Conservation (phyloP, 371 early-diverging fungal genomes). For the Mortierella sp. region DNA sequence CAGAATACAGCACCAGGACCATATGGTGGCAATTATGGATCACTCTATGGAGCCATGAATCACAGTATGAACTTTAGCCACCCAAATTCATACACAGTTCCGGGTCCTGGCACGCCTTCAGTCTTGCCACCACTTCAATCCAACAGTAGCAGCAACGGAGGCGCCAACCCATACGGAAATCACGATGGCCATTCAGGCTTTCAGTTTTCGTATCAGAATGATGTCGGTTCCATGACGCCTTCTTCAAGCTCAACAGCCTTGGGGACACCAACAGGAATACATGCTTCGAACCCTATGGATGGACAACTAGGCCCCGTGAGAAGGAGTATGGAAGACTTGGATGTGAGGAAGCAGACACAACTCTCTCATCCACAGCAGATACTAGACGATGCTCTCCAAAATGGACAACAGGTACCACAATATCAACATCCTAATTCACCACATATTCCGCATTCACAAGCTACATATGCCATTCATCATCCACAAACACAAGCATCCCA, state of each 20-base stretch:
- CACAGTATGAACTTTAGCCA: slow-evolving; percentile 25
- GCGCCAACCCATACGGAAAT: background rate
- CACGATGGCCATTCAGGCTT: slow-evolving; percentile 16
- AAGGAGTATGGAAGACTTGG: slow-evolving; percentile 28
- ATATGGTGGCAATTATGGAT: slow-evolving; percentile 28
- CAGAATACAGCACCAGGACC: slow-evolving; percentile 26
- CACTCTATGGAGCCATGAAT: slow-evolving; percentile 29
- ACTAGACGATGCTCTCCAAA: slow-evolving; percentile 42
- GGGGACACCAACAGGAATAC: slow-evolving; percentile 28
- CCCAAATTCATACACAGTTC: slow-evolving; percentile 4
- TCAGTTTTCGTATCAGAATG: slow-evolving; percentile 29
- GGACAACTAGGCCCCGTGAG: slow-evolving; percentile 14
- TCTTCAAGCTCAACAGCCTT: slow-evolving; percentile 12
- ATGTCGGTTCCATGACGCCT: slow-evolving; percentile 10
- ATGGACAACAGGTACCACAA: slow-evolving; percentile 13
- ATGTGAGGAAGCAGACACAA: slow-evolving; percentile 13
- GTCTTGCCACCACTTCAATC: slow-evolving; percentile 42
- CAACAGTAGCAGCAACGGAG: slow-evolving; percentile 7
- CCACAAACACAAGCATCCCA: slow-evolving; percentile 6
- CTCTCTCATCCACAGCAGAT: slow-evolving; percentile 45
- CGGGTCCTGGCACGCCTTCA: slow-evolving; percentile 33
- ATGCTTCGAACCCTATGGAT: slow-evolving; percentile 25
- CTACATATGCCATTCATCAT: slow-evolving; percentile 5
- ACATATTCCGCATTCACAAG: slow-evolving; percentile 20
- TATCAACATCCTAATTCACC: slow-evolving; percentile 26